Evolutionary conservation across 2,329 filamentous ascomycete species (phyloP).

Genomic region (Botrytis tulipae): DNA sequence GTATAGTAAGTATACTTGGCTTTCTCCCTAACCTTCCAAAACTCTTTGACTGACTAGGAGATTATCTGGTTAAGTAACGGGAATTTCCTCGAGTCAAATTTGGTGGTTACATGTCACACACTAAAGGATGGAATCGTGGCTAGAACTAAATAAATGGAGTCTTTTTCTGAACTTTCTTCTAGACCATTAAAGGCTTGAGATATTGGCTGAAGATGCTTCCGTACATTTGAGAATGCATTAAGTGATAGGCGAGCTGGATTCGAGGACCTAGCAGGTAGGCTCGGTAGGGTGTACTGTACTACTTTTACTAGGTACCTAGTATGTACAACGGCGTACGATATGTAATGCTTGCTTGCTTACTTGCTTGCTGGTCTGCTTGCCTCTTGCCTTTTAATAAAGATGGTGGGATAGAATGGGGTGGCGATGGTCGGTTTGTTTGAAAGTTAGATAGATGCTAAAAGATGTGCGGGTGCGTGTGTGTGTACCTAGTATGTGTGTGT

Average conservation of each 20-base stretch:
- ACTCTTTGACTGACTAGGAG: neutral
- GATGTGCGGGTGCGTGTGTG: neutral
- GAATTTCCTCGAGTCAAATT: neutral
- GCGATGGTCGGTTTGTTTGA: neutral
- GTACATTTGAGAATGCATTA: neutral
- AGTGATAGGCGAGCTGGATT: conserved; percentile 8
- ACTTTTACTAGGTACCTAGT: neutral
- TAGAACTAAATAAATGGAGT: neutral
- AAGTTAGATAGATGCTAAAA: neutral
- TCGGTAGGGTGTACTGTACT: neutral
- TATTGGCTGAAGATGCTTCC: neutral
- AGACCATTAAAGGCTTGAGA: neutral
- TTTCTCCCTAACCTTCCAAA: neutral
- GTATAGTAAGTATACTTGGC: neutral
- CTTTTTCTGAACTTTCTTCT: neutral
- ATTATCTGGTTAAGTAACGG: neutral
- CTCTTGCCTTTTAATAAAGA: neutral
- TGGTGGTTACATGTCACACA: neutral
- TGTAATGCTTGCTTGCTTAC: neutral
- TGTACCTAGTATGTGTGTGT: neutral
- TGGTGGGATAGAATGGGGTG: neutral
- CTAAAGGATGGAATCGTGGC: neutral
- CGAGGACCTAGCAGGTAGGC: neutral
- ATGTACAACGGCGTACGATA: neutral
- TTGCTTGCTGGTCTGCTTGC: neutral